These are phyloP conservation scores for Melocanna baccifera DNA, from an alignment of 176 grass and related monocot species.

Conservation along the genomic window DNA sequence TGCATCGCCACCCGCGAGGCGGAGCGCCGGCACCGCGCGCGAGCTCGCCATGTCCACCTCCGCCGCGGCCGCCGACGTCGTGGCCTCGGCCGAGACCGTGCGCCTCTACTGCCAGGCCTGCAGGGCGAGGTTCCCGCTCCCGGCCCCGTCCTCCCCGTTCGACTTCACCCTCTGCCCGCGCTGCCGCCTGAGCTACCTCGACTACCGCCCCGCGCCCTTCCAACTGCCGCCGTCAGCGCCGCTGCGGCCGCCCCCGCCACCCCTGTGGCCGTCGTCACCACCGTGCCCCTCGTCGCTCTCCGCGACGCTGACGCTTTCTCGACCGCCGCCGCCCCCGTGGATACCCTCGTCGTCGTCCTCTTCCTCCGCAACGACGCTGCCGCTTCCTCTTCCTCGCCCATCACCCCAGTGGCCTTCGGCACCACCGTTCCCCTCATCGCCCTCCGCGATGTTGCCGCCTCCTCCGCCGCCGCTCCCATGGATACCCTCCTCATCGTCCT, in stretches of 20 bases:
- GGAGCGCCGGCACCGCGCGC: background rate
- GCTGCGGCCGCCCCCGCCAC: background rate
- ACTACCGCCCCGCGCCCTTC: background rate
- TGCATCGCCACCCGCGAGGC: background rate
- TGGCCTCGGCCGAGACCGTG: background rate
- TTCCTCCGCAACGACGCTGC: background rate
- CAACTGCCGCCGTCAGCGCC: background rate
- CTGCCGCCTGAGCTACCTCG: constrained; percentile 16
- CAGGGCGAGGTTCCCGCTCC: background rate
- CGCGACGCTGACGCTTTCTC: background rate
- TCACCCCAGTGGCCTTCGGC: background rate
- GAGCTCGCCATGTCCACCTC: background rate
- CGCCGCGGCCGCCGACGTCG: background rate
- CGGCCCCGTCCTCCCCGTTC: background rate
- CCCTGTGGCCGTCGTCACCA: background rate
- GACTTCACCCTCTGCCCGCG: background rate
- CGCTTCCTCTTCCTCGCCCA: too few relatives aligned
- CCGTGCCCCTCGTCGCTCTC: background rate
- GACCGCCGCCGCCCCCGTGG: background rate
- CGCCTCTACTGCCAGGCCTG: background rate
- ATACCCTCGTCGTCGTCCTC: background rate
- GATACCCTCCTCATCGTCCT: background rate
- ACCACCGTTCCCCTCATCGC: background rate
- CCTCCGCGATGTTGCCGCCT: background rate
- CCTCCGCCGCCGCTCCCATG: too few relatives aligned